Evolutionary conservation across 306 rosid species (phyloP).

Genomic region (Cotoneaster glaucophyllus): DNA sequence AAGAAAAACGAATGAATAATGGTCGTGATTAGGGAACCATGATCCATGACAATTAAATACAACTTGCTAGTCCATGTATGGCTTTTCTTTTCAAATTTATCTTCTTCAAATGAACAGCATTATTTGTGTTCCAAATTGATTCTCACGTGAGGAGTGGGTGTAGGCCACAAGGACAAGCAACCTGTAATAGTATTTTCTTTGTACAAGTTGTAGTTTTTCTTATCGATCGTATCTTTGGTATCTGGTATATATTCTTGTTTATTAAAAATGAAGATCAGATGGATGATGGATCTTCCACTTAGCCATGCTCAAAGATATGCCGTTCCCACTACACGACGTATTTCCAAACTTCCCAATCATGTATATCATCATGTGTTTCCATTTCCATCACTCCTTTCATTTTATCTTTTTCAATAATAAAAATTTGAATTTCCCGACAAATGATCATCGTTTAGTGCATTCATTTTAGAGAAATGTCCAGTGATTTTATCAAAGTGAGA

Average conservation of each 20-base stretch:
- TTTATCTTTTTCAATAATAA: neutral
- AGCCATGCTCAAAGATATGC: neutral
- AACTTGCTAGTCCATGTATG: neutral
- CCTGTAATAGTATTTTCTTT: neutral
- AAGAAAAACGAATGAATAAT: too few relatives aligned
- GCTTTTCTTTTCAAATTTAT: neutral
- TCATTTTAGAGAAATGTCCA: too few relatives aligned
- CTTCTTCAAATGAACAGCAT: neutral
- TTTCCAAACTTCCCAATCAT: neutral
- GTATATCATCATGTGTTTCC: neutral
- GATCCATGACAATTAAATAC: neutral
- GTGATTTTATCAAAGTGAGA: too few relatives aligned
- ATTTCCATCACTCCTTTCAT: neutral
- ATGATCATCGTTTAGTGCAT: too few relatives aligned
- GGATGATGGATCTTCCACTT: neutral
- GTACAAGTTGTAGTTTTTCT: constrained; percentile 7
- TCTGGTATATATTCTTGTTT: neutral
- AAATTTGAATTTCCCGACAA: too few relatives aligned
- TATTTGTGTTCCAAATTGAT: neutral
- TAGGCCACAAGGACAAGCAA: neutral
- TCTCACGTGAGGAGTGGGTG: neutral
- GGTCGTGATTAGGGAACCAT: neutral
- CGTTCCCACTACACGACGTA: neutral
- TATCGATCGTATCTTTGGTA: constrained; percentile 10
- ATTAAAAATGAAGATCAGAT: neutral